Base-by-base conservation (phyloP, 768 basidiomycete species). In the Sarcomyxa edulis region DNA sequence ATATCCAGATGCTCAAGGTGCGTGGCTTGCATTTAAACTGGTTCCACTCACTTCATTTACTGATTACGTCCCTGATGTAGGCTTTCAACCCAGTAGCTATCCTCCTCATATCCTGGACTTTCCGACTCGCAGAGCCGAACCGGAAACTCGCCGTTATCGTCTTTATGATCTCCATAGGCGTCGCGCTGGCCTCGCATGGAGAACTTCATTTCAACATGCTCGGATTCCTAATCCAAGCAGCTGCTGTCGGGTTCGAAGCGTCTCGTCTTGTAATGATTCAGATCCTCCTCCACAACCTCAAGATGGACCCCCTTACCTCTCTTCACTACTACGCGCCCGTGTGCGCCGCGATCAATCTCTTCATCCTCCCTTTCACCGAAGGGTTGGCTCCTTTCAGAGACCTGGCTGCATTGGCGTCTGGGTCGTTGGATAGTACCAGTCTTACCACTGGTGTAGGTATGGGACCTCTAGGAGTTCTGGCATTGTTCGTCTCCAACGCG, bases 1-100 rank as follows among this genome's bases (percentile, higher is more conserved):
- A 95, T 62, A 97, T 98, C 49, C 95, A 98, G 61, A 91, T 97
- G 90, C 80, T 94, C 58, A 92, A 92, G 76, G 85, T 83, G 26
- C 23, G 67, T 48, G 3, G 8, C 19, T 27, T 21, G 10, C 29
- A 19, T 12, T 27, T 34, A 31, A 11, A 18, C 14, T 27, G 36
- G 34, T 26, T 21, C 8, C 21, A 15, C 30, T 23, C n/a, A n/a
- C 9, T 23, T 32, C 15, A 20, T 14, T 19, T 23, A 29, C 30
- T 15, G 7, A 26, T 32, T 16, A 10, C 11, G n/a, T 26, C 19
- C 6, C 2, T n/a, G n/a, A n/a, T n/a, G 33, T 51, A 94, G 87
- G 94, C 94, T 2, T 97, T 96, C 64, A 82, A 71, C 0, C 86
- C 89, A 2, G 89, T 92, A 15, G 86, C 89, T 0, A 91, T 94